Evolutionary conservation across 2,329 filamentous ascomycete species (phyloP), one percentile per base, ranked within the genome.

Genomic region (Pseudocercospora cruenta): DNA sequence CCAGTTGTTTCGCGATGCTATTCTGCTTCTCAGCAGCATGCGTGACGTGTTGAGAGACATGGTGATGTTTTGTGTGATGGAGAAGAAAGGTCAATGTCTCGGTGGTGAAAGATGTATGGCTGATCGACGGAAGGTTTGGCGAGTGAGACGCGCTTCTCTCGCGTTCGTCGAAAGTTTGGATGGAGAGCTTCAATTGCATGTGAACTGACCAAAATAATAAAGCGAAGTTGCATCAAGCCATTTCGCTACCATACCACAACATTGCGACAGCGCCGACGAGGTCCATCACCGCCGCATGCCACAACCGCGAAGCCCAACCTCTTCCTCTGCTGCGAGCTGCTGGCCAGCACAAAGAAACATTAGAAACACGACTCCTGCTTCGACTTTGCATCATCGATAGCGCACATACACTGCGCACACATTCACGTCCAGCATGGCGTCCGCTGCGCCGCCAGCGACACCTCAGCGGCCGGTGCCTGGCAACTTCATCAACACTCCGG

Each of bases 401-500:
- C 43, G 6, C 22, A n/a, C 24, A 4, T 22, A 19, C 59, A 39
- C 60, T 39, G 36, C 47, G 55, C 64, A 45, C 33, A 51, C 14
- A 47, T 26, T 49, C 22, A 14, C 31, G 4, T 2, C 60, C 53
- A 31, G 16, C 12, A 76, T 76, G 74, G 74, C 75, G 45, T 65
- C 72, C 28, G 72, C 67, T 59, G 74, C 67, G 36, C 70, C 57
- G 28, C 71, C 72, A 14, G 69, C 72, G 62, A 92, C 91, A 64
- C 91, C 91, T 45, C 85, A 90, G 80, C 88, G 91, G 73, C 87
- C 87, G 67, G 83, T 93, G 57, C 91, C 91, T 53, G 91, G 91
- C 81, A 89, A 89, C 74, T 94, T 90, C 76, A 80, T 93, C 75
- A 87, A 90, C 73, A 94, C 92, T 22, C 91, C 91, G 57, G 91